phyloP scores from a whole-genome alignment of 2,329 filamentous ascomycete genomes.

The Raffaelea ambrosiae region DNA sequence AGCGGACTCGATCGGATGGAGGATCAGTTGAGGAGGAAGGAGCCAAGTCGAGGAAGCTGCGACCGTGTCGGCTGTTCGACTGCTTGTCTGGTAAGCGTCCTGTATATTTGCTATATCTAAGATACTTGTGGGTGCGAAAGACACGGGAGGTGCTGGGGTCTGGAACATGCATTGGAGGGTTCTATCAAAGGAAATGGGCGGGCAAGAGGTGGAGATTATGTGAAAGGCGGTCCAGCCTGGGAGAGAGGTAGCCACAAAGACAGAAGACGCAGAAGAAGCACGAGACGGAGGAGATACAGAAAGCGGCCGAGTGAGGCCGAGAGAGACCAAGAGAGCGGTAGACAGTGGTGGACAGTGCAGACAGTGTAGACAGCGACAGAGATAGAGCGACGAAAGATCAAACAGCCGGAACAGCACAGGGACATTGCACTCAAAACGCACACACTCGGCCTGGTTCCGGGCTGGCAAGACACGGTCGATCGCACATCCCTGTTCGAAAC shows the following conservation, averaged over 20 bases:
- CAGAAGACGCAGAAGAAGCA: neutral
- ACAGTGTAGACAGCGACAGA: too few relatives aligned
- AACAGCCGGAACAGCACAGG: neutral
- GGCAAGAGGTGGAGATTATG: neutral
- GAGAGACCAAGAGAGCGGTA: too few relatives aligned
- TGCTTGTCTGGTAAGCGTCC: neutral
- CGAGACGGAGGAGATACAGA: neutral
- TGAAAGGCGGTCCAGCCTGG: too few relatives aligned
- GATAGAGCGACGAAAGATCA: too few relatives aligned
- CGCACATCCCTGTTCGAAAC: constrained; percentile 7
- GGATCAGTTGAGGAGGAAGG: neutral
- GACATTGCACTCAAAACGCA: neutral
- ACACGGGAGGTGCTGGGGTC: too few relatives aligned
- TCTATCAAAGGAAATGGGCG: too few relatives aligned
- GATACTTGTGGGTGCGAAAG: too few relatives aligned
- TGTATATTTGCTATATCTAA: neutral
- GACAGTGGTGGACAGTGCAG: too few relatives aligned
- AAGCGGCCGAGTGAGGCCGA: too few relatives aligned
- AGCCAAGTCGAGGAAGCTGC: neutral
- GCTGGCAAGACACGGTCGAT: constrained; percentile 1
- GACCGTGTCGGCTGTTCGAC: neutral
- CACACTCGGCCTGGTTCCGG: constrained; percentile 6
- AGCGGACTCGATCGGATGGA: too few relatives aligned
- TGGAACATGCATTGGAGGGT: too few relatives aligned
- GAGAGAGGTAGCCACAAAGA: too few relatives aligned